Base-by-base conservation (phyloP, 2,329 filamentous ascomycete species). In the Fusarium praegraminearum region DNA sequence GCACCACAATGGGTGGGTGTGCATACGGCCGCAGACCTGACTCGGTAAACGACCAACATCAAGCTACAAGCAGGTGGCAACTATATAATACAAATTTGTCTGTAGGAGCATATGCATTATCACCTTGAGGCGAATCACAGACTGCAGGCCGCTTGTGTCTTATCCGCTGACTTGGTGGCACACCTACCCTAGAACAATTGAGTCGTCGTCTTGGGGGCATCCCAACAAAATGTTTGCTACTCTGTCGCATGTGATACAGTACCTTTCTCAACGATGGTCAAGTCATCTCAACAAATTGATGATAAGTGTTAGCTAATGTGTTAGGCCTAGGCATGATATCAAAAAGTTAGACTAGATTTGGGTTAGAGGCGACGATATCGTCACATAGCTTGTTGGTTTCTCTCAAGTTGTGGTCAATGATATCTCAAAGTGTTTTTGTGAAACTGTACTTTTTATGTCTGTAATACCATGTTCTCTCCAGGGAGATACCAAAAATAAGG, bases 151-250 rank as follows among this genome's bases (percentile, higher is more conserved):
- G n/a, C 24, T 13, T 38, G 5, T 51, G 24, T 51, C 49, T 51
- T 40, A 28, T 38, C 13, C 22, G 24, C 33, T 20, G 32, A n/a
- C n/a, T 22, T 13, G 49, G 20, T 47, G 40, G 32, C 49, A 49
- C 33, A 26, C 20, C 9, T 57, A 35, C 12, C 38, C 32, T 45
- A 20, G 36, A 64, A 20, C 47, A 13, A 18, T 30, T 43, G 40
- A 35, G 26, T 44, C 33, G 40, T 63, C 49, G 24, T 22, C 36
- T 63, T 12, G 32, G 53, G 26, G 36, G 35, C 30, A 49, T 16
- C 62, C 65, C 62, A 65, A 65, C 62, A 53, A 53, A 65, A 65
- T 26, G 11, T 5, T n/a, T 16, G 24, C 12, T 28, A 43, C 22
- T 9, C 26, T 33, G 35, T 49, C 20, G 26, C 58, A 22, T 46